Base-by-base conservation (phyloP, 1,284 basidiomycete genomes). In the Takashimella tepidaria region DNA sequence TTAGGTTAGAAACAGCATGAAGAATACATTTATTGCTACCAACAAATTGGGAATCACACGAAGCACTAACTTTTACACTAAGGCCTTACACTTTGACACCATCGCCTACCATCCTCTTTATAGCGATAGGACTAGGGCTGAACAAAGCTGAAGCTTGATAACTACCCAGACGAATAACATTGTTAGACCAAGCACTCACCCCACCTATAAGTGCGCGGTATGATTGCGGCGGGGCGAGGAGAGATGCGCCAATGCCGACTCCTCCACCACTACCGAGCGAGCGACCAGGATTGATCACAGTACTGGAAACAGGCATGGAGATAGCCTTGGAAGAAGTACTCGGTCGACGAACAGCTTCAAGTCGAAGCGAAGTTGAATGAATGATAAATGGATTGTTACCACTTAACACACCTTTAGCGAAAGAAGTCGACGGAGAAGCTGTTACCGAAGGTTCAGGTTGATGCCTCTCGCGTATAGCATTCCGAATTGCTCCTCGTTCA, bases 141-240 rank as follows among this genome's bases (percentile, higher is more conserved):
- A 70, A 70, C 31, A 70, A 44, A 42, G 56, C 49, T n/a, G 60
- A 62, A 19, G 59, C 61, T 46, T 70, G 68, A 42, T 59, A 70
- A 27, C 61, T 63, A 1, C 67, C 68, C 27, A 70, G 26, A 21
- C 66, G 27, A 10, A 67, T 55, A n/a, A 66, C 53, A 48, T 67
- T 61, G 31, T 47, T 56, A 19, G 60, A 50, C 66, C 66, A 67
- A 22, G 49, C 55, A 25, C 48, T 49, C 16, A n/a, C 31, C 19
- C 43, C 37, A 4, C 47, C 23, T 13, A 51, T 52, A 13, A 51
- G 45, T 6, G 27, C 22, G 23, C 51, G 22, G 44, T 47, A 42
- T 16, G 53, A 22, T 4, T 22, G 31, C 31, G 8, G 31, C 31
- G 31, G 31, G 10, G 31, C 8, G 8, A 37, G 31, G 31, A 8